Conservation (phyloP, 2,329 filamentous ascomycete species). For the Ambrosiella beaveri region DNA sequence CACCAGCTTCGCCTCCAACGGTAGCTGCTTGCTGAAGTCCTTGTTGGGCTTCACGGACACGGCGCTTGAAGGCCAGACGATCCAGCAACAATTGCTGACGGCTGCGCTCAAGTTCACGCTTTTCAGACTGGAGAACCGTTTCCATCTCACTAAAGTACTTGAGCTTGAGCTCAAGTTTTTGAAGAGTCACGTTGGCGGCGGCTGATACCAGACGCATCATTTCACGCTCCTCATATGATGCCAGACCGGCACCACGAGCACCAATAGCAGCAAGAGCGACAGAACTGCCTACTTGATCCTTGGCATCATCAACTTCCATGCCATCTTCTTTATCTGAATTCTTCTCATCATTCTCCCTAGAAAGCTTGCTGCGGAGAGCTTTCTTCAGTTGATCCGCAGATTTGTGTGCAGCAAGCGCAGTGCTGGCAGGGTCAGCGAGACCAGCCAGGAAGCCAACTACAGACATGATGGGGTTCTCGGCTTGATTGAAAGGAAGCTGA, state of each 20-base stretch:
- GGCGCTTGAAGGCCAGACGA: conserved; percentile 72
- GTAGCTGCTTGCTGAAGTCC: conserved; percentile 40
- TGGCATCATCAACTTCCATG: conserved; percentile 43
- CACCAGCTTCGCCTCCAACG: conserved; percentile 32
- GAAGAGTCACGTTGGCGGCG: conserved; percentile 80
- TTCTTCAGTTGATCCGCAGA: conserved; percentile 75
- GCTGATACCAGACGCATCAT: conserved; percentile 87
- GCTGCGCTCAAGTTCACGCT: conserved; percentile 77
- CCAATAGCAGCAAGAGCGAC: conserved; percentile 76
- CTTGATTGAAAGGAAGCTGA: conserved; percentile 74
- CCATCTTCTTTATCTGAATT: conserved; percentile 30
- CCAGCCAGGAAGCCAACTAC: conserved; percentile 88
- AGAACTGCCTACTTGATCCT: conserved; percentile 38
- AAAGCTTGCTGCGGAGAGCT: conserved; percentile 61
- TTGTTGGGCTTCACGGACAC: conserved; percentile 69
- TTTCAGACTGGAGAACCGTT: conserved; percentile 74
- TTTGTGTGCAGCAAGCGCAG: conserved; percentile 75
- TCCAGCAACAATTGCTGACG: conserved; percentile 90
- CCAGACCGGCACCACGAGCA: conserved; percentile 69
- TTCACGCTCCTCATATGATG: conserved; percentile 90
- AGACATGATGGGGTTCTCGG: conserved; percentile 91
- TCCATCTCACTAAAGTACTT: conserved; percentile 96
- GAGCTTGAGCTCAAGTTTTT: conserved; percentile 91
- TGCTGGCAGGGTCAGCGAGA: conserved; percentile 74
- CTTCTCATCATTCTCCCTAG: conserved; percentile 30